Evolutionary conservation across 176 grass and related monocot species (phyloP).

Genomic region (Miscanthus lutarioriparius): DNA sequence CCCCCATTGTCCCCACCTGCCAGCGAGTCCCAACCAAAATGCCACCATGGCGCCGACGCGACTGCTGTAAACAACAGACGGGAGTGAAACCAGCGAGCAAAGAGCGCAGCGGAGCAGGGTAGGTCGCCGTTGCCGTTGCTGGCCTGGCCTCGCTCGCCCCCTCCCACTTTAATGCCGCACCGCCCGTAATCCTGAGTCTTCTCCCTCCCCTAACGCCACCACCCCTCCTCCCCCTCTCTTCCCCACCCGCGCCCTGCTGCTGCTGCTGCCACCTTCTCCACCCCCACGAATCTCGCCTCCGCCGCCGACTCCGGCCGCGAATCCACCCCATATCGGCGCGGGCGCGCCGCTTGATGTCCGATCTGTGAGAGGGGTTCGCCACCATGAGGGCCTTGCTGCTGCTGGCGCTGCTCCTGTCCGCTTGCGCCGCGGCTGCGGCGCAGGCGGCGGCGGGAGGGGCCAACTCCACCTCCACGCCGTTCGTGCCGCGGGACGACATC

Average conservation of each 20-base stretch:
- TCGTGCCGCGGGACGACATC: constrained; percentile 69
- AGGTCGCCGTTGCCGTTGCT: constrained; percentile 41
- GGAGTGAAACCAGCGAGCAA: neutral
- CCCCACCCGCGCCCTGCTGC: neutral
- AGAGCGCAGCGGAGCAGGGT: constrained; percentile 2
- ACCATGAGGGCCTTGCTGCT: constrained; percentile 27
- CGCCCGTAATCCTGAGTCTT: constrained; percentile 30
- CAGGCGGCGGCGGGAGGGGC: constrained; percentile 20
- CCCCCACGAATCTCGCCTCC: constrained; percentile 25
- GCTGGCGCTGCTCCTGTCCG: constrained; percentile 31
- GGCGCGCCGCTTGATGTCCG: constrained; percentile 33
- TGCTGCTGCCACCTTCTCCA: constrained; percentile 25
- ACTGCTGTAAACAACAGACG: neutral
- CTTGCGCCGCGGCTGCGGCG: constrained; percentile 33
- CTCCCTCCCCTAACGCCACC: constrained; percentile 30
- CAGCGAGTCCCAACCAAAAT: neutral
- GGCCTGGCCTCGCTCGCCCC: neutral
- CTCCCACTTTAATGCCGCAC: constrained; percentile 40
- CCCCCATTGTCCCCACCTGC: neutral
- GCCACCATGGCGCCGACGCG: neutral
- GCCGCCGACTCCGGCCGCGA: neutral
- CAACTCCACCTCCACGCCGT: constrained; percentile 37
- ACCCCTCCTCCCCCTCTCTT: neutral
- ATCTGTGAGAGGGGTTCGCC: constrained; percentile 35
- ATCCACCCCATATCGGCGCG: constrained; percentile 40